Base-by-base conservation (phyloP, 306 rosid genomes). In the Castanea mollissima region DNA sequence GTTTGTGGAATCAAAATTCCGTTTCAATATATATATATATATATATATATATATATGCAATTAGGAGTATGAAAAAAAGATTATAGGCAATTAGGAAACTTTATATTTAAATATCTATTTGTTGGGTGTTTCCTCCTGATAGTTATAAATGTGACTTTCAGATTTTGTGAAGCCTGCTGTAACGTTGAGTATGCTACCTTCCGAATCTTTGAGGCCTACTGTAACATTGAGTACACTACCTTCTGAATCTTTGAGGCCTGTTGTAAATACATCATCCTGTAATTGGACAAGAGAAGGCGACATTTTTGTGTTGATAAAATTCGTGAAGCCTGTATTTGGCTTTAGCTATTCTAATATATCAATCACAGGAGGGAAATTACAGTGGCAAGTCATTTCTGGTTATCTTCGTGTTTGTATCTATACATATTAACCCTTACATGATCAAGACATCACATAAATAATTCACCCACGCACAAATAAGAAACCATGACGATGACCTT, bases 141-240 rank as follows among this genome's bases (percentile, higher is more conserved):
- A 54, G 20, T 54, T 78, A 55, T 79, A 35, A 69, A 31, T 54
- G 58, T 84, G 76, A 72, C 75, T 78, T 86, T 65, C 83, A 94
- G 98, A 94, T 92, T 86, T 90, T 19, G 57, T 60, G 74, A 92
- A 97, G 77, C 97, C 97, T 51, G 35, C 82, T 32, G 97, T 91
- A 80, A 91, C 78, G 92, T 87, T 94, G 86, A 91, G 93, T 71
- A 91, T 89, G 46, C 68, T 1, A 32, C 35, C 35, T 32, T 4
- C 35, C 35, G 6, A 32, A 32, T 32, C 6, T 32, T 32, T 1
- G 35, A 32, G 35, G 35, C 35, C 35, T 32, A 5, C 35, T 32
- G 0, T 32, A 32, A 32, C 5, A 5, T 32, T 32, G 6, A 5
- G 6, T 4, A 32, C 35, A 32, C 35, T 1, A 32, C 6, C 35